A percentile compares a stretch with the other conserved stretches of the same genome.
Evolutionary conservation across 805 yeast species (phyloP).

Genomic region (Candida dajiaensis): DNA sequence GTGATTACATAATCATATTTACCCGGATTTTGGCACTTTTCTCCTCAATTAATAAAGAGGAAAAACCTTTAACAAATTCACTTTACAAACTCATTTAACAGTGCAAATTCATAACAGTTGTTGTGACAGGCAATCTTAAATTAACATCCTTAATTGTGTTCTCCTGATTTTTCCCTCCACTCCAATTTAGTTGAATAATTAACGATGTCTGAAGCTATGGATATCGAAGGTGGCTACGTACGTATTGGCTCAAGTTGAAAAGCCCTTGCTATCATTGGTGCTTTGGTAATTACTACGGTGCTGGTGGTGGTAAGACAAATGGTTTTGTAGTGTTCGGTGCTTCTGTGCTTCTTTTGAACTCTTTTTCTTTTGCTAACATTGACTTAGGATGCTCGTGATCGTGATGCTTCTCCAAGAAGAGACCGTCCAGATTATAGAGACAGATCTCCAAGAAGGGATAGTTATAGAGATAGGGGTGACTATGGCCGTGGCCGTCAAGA

Average conservation of each 20-base stretch:
- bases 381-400: slow-evolving; percentile 20
- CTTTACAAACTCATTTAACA: too few relatives aligned
- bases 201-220: slow-evolving; percentile 4
- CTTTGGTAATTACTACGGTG: not conserved
- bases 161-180: too few relatives aligned
- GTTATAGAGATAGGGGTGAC: slow-evolving; percentile 30
- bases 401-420: slow-evolving; percentile 26
- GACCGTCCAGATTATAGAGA: slow-evolving; percentile 22
- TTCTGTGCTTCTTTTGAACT: not conserved
- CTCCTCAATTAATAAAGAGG: too few relatives aligned
- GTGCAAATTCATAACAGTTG: too few relatives aligned
- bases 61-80: too few relatives aligned
- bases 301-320: not conserved
- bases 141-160: too few relatives aligned
- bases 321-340: not conserved
- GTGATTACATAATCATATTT: too few relatives aligned
- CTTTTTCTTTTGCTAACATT: slow-evolving; percentile 7
- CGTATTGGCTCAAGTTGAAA: not conserved
- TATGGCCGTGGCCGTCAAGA: slow-evolving; percentile 28
- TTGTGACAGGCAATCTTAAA: too few relatives aligned
- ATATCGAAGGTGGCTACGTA: slow-evolving; percentile 3
- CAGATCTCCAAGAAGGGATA: slow-evolving; percentile 29
- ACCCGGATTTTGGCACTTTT: too few relatives aligned
- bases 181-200: not conserved
- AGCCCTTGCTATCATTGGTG: not conserved